These are phyloP conservation scores for Elsinoe necatrix DNA, from an alignment of 2,329 filamentous ascomycete species.

Conservation along the genomic window DNA sequence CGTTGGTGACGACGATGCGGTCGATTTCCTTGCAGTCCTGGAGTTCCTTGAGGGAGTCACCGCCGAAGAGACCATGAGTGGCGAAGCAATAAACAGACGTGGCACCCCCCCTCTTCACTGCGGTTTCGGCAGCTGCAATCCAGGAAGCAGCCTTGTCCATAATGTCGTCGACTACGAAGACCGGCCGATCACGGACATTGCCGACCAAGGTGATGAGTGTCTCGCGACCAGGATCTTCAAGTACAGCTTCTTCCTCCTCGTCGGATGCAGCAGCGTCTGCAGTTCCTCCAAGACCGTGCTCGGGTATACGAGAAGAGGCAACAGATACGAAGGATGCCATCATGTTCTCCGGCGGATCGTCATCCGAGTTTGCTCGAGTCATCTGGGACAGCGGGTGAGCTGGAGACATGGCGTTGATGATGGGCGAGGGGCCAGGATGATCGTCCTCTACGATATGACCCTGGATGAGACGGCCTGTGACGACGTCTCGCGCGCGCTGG, in stretches of 20 bases:
- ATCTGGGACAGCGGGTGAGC: slow-evolving; percentile 43
- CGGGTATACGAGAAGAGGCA: slow-evolving; percentile 55
- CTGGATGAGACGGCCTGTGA: slow-evolving; percentile 80
- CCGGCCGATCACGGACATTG: slow-evolving; percentile 77
- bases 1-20: slow-evolving; percentile 90
- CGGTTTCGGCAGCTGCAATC: slow-evolving; percentile 95
- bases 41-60: slow-evolving; percentile 80
- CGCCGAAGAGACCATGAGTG: slow-evolving; percentile 89
- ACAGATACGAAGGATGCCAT: slow-evolving; percentile 72
- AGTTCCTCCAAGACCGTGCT: slow-evolving; percentile 64
- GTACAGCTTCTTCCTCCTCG: slow-evolving; percentile 88
- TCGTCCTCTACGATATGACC: slow-evolving; percentile 95
- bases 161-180: slow-evolving; percentile 97
- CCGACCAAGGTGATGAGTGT: slow-evolving; percentile 97
- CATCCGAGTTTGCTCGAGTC: slow-evolving; percentile 37
- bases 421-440: slow-evolving; percentile 60
- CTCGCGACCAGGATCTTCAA: slow-evolving; percentile 71
- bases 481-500: slow-evolving; percentile 72
- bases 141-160: slow-evolving; percentile 95
- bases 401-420: slow-evolving; percentile 55
- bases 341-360: slow-evolving; percentile 72
- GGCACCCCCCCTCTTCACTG: slow-evolving; percentile 83
- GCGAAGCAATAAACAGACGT: slow-evolving; percentile 97
- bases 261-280: slow-evolving; percentile 74
- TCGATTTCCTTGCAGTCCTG: slow-evolving; percentile 90